phyloP scores from a whole-genome alignment of 2,329 filamentous ascomycete species.

The Teratosphaeria destructans region DNA sequence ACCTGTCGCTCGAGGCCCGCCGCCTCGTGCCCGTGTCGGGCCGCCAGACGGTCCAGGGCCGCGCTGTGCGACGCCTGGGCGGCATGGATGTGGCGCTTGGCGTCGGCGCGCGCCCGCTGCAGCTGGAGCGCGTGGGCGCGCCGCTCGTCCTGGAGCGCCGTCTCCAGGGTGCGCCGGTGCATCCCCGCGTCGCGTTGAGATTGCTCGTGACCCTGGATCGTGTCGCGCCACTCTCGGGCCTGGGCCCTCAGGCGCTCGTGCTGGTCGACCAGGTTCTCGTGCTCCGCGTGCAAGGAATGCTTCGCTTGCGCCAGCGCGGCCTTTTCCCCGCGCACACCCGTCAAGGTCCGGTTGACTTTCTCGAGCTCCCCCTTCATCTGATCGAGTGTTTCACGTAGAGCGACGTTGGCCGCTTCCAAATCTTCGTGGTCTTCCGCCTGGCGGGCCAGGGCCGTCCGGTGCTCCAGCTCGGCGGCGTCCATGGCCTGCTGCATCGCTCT shows the following conservation, averaged over 20 bases:
- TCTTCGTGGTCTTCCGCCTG: slow-evolving; percentile 31
- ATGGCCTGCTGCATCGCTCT: slow-evolving; percentile 29
- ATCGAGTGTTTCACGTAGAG: slow-evolving; percentile 1
- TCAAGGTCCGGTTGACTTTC: slow-evolving; percentile 5
- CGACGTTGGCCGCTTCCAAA: slow-evolving; percentile 5
- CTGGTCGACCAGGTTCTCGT: not conserved
- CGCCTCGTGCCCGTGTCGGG: slow-evolving; percentile 5
- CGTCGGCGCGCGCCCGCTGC: slow-evolving; percentile 1
- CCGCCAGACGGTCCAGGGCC: slow-evolving; percentile 3
- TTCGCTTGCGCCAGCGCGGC: not conserved
- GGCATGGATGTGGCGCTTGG: slow-evolving; percentile 1
- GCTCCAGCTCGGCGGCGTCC: slow-evolving; percentile 36
- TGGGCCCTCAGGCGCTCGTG: not conserved
- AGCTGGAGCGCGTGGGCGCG: slow-evolving; percentile 3
- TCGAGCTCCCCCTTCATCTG: not conserved
- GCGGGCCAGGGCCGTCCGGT: slow-evolving; percentile 32
- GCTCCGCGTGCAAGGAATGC: not conserved
- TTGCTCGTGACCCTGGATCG: not conserved
- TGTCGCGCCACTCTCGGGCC: not conserved
- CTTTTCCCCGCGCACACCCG: not conserved
- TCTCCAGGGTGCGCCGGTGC: not conserved
- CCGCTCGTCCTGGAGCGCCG: slow-evolving; percentile 1
- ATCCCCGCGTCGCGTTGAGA: not conserved
- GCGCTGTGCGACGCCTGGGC: slow-evolving; percentile 7
- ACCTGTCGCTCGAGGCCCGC: slow-evolving; percentile 1